A percentile compares a stretch with the other conserved stretches of the same genome.
phyloP scores from a whole-genome alignment of 192 early-diverging fungal genomes.

The Coemansia sp. region DNA sequence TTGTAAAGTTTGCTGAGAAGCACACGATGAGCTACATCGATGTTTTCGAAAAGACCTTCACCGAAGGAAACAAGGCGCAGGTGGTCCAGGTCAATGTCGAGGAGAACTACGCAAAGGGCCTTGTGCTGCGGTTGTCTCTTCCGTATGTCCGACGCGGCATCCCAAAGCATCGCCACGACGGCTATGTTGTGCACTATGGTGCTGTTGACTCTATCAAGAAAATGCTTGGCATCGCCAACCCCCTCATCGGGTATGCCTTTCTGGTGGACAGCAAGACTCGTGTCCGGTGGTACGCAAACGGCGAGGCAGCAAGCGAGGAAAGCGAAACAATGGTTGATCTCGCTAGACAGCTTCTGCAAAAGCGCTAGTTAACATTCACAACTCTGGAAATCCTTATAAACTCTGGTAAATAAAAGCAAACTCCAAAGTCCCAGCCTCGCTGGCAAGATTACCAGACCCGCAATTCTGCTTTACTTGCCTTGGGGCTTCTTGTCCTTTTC shows the following conservation, averaged over 20 bases:
- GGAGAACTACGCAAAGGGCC: slow-evolving; percentile 55
- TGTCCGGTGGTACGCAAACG: slow-evolving; percentile 58
- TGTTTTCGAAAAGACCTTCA: slow-evolving; percentile 33
- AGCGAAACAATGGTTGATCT: slow-evolving; percentile 35
- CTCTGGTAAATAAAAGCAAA: background rate
- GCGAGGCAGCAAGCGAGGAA: slow-evolving; percentile 39
- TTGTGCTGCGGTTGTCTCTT: slow-evolving; percentile 39
- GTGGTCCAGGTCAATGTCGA: slow-evolving; percentile 52
- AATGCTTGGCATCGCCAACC: slow-evolving; percentile 51
- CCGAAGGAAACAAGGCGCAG: slow-evolving; percentile 24
- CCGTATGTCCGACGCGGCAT: slow-evolving; percentile 31
- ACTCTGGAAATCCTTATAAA: background rate
- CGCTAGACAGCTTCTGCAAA: slow-evolving; percentile 27
- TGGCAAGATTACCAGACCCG: background rate
- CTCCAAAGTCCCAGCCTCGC: background rate
- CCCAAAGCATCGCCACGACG: slow-evolving; percentile 29
- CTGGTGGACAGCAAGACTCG: slow-evolving; percentile 42
- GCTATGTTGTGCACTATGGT: slow-evolving; percentile 50
- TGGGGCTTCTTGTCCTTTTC: no score
- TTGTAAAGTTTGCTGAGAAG: slow-evolving; percentile 51
- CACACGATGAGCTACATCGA: slow-evolving; percentile 46
- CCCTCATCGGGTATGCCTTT: slow-evolving; percentile 54
- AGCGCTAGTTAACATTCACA: slow-evolving; percentile 8
- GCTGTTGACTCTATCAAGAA: slow-evolving; percentile 40
- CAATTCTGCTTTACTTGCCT: background rate